Evolutionary conservation across 495 filamentous ascomycete species (phyloP), one percentile per base, ranked within the genome.

Genomic region (Recurvomyces mirabilis): DNA sequence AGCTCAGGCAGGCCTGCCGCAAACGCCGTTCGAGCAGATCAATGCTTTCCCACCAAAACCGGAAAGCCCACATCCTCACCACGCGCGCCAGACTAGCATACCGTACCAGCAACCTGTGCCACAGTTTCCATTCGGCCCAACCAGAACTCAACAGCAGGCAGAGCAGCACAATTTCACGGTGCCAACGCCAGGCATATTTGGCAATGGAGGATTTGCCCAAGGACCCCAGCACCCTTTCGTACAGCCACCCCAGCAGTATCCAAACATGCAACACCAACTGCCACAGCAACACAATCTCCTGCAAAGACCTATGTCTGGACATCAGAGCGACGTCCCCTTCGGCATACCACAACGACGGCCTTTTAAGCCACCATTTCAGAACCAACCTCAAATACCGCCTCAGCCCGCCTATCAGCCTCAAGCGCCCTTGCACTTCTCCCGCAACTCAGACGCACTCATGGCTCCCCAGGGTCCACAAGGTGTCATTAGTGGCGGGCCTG

Each of bases 401-500:
- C n/a, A n/a, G n/a, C n/a, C n/a, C n/a, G n/a, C n/a, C n/a, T n/a
- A n/a, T n/a, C n/a, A n/a, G n/a, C n/a, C n/a, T n/a, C n/a, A n/a
- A n/a, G n/a, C n/a, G n/a, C n/a, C n/a, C n/a, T n/a, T n/a, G n/a
- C n/a, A n/a, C n/a, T 22, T 21, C 32, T 29, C 41, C 4, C 37
- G 23, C 20, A 15, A 15, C 7, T 30, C 39, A 20, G 26, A 43
- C 25, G 33, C 49, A 11, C 30, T 38, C 19, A 5, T 42, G 28
- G 38, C 15, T 7, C 39, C 35, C 28, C 51, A 53, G 31, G 46
- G 46, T 7, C 24, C 37, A n/a, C 38, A 41, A 6, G 50, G 49
- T 32, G 66, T 66, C 29, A 53, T 59, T 31, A 41, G 25, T 18
- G 63, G 68, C 52, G 64, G 68, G 26, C 61, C 70, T 21, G 57